Evolutionary conservation across 176 grass and related monocot species (phyloP).

Genomic region (Zoysia pacifica): DNA sequence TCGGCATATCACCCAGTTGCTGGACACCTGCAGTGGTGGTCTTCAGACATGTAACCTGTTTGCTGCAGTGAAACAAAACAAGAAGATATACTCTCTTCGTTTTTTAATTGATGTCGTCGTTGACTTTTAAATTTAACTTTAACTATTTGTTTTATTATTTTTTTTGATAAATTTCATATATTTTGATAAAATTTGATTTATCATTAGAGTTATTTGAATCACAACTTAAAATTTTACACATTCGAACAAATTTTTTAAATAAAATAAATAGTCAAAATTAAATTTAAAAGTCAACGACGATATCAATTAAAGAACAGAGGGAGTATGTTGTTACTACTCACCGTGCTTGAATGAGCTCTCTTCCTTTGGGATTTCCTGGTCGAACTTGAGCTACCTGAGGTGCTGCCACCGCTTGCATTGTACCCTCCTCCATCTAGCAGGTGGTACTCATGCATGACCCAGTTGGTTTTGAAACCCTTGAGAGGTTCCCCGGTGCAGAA

Average conservation of each 20-base stretch:
- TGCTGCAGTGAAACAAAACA: background rate
- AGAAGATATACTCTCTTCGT: background rate
- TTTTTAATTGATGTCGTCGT: too few relatives aligned
- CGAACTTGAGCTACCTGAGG: constrained; percentile 29
- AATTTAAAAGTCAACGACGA: too few relatives aligned
- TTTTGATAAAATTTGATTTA: too few relatives aligned
- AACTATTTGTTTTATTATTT: too few relatives aligned
- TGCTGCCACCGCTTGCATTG: constrained; percentile 19
- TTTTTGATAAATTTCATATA: too few relatives aligned
- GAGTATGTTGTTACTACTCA: constrained; percentile 35
- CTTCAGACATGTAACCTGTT: background rate
- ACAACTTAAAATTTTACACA: too few relatives aligned
- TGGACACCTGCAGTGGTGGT: constrained; percentile 55
- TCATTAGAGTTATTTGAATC: too few relatives aligned
- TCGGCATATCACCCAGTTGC: constrained; percentile 73
- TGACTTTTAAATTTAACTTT: too few relatives aligned
- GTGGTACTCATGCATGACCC: constrained; percentile 89
- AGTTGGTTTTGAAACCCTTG: constrained; percentile 73
- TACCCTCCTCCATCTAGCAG: constrained; percentile 47
- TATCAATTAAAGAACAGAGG: too few relatives aligned
- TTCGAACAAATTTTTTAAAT: too few relatives aligned
- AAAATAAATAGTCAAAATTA: too few relatives aligned
- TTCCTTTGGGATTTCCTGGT: constrained; percentile 49
- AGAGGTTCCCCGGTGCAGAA: constrained; percentile 60
- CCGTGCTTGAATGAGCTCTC: constrained; percentile 52